Evolutionary conservation across 108 stramenopile genomes (phyloP), one percentile per base, ranked within the genome.

Genomic region (Cylindrotheca fusiformis): DNA sequence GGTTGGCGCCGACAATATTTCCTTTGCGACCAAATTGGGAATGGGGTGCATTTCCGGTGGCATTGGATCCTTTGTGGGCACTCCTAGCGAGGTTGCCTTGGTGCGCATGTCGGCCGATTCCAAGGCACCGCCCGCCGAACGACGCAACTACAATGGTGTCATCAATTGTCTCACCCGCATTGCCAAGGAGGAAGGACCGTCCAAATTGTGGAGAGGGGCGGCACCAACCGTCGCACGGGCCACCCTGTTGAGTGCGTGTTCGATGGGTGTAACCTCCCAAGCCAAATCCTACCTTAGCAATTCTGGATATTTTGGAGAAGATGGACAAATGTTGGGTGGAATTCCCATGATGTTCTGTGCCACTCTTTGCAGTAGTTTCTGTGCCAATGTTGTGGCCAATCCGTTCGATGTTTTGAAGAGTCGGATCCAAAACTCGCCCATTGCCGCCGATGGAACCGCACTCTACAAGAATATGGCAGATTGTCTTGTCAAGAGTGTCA

Each of bases 331-430:
- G 22, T 70, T 65, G 31, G 69, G 74, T 26, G 84, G 84, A n/a
- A 48, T 75, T 0, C 84, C 84, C 28, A 52, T 82, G 33, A 56
- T 85, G 65, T 82, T 85, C 53, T 69, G 70, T 36, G 80, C 84
- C 48, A 85, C 84, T 12, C 48, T 82, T 20, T 36, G 72, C 29
- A 80, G 78, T 18, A 80, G 78, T 33, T 76, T 85, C 26, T 65
- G 58, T 55, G 84, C 84, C 55, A 85, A 85, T 60, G 63, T 80
- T 41, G 80, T 85, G 23, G 71, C 84, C n/a, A 85, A 81, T 70
- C 84, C 84, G 28, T 85, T 85, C 62, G 84, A 85, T 74, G 84
- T 85, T 10, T 68, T 81, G 48, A 85, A 85, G 55, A 65, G 64
- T 26, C 63, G 84, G 20, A 80, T 80, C 77, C 84, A 85, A 55